Base-by-base conservation (phyloP, 345 rosid genomes). In the Rhodamnia argentea region DNA sequence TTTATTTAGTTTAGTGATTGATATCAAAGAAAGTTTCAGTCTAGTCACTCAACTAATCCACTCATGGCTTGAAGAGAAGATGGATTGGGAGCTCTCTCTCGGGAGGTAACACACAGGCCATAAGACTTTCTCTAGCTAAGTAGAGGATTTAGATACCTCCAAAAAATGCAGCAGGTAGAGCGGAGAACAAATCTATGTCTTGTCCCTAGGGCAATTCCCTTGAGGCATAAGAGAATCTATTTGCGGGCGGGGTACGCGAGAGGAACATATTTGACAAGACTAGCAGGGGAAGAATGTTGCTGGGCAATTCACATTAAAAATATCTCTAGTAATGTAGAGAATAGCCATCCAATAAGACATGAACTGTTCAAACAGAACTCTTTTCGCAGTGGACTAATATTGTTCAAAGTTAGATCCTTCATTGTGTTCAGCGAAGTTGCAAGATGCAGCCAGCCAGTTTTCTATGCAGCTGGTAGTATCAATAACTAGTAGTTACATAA, bases 191-290 rank as follows among this genome's bases (percentile, higher is more conserved):
- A 32, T 32, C 22, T 64, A 16, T 8, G 3, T 64, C 76, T 64
- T 10, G n/a, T 57, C 76, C 44, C 40, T 8, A 32, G 44, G 32
- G 76, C 76, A 32, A 64, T 29, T 64, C 76, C 76, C 18, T 1
- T 1, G 22, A 16, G 13, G 23, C 44, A 64, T 5, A 64, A 64
- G 13, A 32, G 23, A 12, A 32, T 64, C 44, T 16, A 64, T 32
- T 7, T 15, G 40, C 1, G 1, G 0, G 1, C 22, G 55, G 4
- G 3, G 13, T 2, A 50, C 8, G 3, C 13, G 40, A 29, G 76
- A 52, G 13, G 16, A 32, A 29, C 24, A 29, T 11, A 32, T 32
- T 6, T 32, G 44, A 64, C 44, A 64, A 15, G 76, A 70, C 47
- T 16, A 16, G 37, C 44, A 16, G 37, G 78, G 78, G 37, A 64